Evolutionary conservation across 352 stramenopile species (phyloP).

Genomic region (Stephanocyclus meneghinianus): DNA sequence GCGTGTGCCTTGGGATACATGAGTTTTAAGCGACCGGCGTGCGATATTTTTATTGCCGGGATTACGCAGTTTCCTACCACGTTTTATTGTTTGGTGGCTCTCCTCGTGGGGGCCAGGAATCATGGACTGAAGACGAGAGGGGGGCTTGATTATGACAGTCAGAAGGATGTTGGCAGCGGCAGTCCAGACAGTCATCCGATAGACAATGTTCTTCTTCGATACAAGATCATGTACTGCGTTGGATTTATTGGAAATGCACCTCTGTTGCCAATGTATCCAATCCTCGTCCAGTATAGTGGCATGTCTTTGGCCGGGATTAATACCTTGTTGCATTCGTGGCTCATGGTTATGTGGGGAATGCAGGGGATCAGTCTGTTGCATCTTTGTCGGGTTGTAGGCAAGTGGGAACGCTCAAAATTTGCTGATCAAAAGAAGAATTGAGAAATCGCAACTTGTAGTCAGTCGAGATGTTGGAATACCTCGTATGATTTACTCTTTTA

Average conservation of each 20-base stretch:
- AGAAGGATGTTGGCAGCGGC: too few relatives aligned
- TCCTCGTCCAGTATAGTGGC: constrained; percentile 69
- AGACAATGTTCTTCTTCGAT: background rate
- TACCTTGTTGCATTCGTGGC: constrained; percentile 71
- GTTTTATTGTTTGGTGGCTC: constrained; percentile 64
- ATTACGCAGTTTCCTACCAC: constrained; percentile 77
- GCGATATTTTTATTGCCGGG: constrained; percentile 83
- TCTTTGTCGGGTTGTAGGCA: constrained; percentile 44
- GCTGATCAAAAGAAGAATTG: background rate
- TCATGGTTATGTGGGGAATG: constrained; percentile 71
- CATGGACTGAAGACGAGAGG: too few relatives aligned
- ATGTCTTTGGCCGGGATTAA: constrained; percentile 70
- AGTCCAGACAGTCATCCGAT: background rate
- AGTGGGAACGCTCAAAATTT: background rate
- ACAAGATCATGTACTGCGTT: constrained; percentile 52
- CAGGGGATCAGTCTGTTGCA: constrained; percentile 67
- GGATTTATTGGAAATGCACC: constrained; percentile 78
- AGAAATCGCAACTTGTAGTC: too few relatives aligned
- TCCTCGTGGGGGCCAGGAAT: constrained; percentile 26
- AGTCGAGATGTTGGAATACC: too few relatives aligned
- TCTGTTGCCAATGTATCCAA: constrained; percentile 76
- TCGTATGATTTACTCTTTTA: too few relatives aligned
- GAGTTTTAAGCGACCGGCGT: constrained; percentile 78
- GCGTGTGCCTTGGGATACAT: constrained; percentile 61
- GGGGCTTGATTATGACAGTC: too few relatives aligned